phyloP scores from a whole-genome alignment of 495 filamentous ascomycete genomes.

The Penicillium arizonense region DNA sequence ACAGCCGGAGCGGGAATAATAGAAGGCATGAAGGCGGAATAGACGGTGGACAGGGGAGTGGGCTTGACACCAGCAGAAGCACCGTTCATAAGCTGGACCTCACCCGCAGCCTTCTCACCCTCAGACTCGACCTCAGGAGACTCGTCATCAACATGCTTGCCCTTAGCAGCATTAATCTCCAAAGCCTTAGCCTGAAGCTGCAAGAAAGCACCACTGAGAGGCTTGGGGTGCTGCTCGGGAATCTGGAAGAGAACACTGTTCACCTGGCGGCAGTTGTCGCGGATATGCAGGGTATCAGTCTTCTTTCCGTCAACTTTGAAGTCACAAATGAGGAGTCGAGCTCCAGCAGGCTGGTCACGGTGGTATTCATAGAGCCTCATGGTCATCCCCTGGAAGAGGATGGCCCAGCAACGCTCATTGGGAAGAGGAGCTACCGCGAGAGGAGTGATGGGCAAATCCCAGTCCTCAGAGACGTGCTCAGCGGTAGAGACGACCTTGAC shows the following conservation, averaged over 20 bases:
- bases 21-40: no score
- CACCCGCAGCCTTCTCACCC: not conserved
- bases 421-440: not conserved
- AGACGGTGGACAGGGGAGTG: not conserved
- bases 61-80: not conserved
- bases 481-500: not conserved
- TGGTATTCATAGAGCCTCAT: not conserved
- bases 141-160: not conserved
- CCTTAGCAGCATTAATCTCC: no score
- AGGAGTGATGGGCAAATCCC: not conserved
- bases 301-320: not conserved
- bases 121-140: not conserved
- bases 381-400: not conserved
- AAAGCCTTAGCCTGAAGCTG: no score
- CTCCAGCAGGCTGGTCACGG: not conserved
- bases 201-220: not conserved
- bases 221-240: not conserved
- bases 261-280: not conserved
- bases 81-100: no score
- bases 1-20: no score
- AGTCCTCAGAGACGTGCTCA: not conserved
- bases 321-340: not conserved
- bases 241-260: not conserved
- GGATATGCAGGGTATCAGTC: not conserved
- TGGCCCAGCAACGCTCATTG: not conserved